Evolutionary conservation across 2,329 filamentous ascomycete species (phyloP), one percentile per base, ranked within the genome.

Genomic region (Apiospora rasikravindrae): DNA sequence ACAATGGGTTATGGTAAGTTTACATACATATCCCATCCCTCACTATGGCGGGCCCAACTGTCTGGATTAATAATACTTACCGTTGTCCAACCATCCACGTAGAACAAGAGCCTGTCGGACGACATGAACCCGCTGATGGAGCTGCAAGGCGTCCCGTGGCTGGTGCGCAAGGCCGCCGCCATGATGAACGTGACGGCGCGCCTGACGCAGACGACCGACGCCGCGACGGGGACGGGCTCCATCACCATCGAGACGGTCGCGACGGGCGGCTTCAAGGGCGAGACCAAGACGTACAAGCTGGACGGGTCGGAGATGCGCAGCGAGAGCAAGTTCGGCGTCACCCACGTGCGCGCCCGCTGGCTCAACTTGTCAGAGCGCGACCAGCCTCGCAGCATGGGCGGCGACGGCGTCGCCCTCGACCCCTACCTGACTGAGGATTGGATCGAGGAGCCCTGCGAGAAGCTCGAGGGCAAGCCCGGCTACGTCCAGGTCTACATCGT

Each of bases 71-170:
- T 1, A 47, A 22, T 8, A 61, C 53, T 37, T 10, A 67, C 66
- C 26, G 16, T 33, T 19, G 10, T 68, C 16, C 11, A n/a, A 67
- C 33, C 61, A 42, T 10, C 40, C 7, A 16, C 13, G n/a, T n/a
- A 68, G 66, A 68, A 68, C 66, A 68, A 68, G 66, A 33, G n/a
- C 66, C 42, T 68, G 13, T 68, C 66, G 4, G 66, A 68, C n/a
- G 42, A 68, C 66, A 68, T 68, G 44, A 33, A 47, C 66, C 4
- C 40, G 40, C 40, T 68, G 66, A 44, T 68, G 66, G 66, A 68
- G 66, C 66, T 68, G 14, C 66, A 68, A 45, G 66, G 66, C 66
- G 44, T 68, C 13, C 66, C 66, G 2, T 68, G 66, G 66, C 42
- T 68, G 24, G 44, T 68, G 40, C 66, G 66, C n/a, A 68, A 68